Evolutionary conservation across 106 monocot genomes (phyloP).

Genomic region (Dendrobium nobile): DNA sequence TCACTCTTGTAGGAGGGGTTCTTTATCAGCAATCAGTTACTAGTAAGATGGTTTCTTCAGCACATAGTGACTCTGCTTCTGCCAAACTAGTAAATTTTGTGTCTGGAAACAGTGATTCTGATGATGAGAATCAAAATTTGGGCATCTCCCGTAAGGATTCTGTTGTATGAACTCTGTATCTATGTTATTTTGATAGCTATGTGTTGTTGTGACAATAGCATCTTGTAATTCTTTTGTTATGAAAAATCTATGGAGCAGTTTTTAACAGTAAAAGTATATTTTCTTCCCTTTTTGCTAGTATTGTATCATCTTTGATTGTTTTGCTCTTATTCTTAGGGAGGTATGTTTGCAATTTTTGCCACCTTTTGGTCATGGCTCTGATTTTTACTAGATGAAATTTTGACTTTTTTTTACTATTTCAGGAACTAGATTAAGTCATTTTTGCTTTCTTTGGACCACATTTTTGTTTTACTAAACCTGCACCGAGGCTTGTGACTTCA

Average conservation of each 20-base stretch:
- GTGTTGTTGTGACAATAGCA: not conserved
- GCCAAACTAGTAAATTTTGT: slow-evolving; percentile 12
- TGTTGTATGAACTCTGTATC: slow-evolving; percentile 20
- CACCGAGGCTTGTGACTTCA: too few relatives aligned
- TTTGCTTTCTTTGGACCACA: not conserved
- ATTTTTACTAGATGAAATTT: not conserved
- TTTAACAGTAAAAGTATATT: not conserved
- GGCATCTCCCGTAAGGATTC: slow-evolving; percentile 30
- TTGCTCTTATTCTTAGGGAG: not conserved
- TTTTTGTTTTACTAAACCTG: too few relatives aligned
- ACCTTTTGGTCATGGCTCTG: not conserved
- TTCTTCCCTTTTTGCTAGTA: not conserved
- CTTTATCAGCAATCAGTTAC: slow-evolving; percentile 87
- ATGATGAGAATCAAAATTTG: slow-evolving; percentile 26
- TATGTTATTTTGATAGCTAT: not conserved
- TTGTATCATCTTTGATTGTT: not conserved
- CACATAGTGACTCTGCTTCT: slow-evolving; percentile 13
- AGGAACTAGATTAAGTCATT: not conserved
- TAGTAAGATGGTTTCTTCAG: slow-evolving; percentile 9
- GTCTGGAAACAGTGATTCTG: slow-evolving; percentile 18
- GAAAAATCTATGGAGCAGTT: not conserved
- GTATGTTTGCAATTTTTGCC: not conserved
- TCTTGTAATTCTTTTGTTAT: not conserved
- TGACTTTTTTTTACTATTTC: not conserved
- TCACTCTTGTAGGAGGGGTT: slow-evolving; percentile 77